A percentile compares a stretch with the other conserved stretches of the same genome.
Evolutionary conservation across 768 basidiomycete genomes (phyloP).

Genomic region (Panellus pusillus): DNA sequence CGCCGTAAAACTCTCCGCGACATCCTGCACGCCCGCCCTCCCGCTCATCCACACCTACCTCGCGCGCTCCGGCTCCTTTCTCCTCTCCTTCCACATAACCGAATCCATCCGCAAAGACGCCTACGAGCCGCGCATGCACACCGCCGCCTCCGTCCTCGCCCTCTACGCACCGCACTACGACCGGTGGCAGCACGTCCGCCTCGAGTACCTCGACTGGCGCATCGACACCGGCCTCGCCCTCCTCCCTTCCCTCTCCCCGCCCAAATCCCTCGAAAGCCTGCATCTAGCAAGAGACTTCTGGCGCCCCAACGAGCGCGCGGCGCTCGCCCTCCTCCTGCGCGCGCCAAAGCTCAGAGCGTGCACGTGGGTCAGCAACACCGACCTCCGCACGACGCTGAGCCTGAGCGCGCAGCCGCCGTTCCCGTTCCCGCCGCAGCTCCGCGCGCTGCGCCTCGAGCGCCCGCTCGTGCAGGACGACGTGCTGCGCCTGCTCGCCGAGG

Average conservation of each 20-base stretch:
- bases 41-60: slow-evolving; percentile 26
- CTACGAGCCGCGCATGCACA: slow-evolving; percentile 5
- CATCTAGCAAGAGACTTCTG: slow-evolving; percentile 25
- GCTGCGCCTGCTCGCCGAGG: slow-evolving; percentile 23
- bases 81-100: slow-evolving; percentile 27
- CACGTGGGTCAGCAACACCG: slow-evolving; percentile 24
- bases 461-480: slow-evolving; percentile 23
- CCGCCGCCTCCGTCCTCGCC: slow-evolving; percentile 22
- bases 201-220: slow-evolving; percentile 26
- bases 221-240: slow-evolving; percentile 20
- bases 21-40: slow-evolving; percentile 12
- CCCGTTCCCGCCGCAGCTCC: slow-evolving; percentile 28
- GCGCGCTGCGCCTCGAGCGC: slow-evolving; percentile 25
- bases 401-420: too few species aligned
- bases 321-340: slow-evolving; percentile 24
- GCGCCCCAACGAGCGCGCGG: slow-evolving; percentile 13
- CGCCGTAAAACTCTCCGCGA: slow-evolving; percentile 13
- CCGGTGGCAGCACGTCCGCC: slow-evolving; percentile 27
- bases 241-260: slow-evolving; percentile 18
- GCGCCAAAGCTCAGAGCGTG: slow-evolving; percentile 28
- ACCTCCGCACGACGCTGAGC: slow-evolving; percentile 15
- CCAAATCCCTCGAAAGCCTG: slow-evolving; percentile 27
- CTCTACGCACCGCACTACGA: slow-evolving; percentile 27
- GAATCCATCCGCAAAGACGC: slow-evolving; percentile 16
- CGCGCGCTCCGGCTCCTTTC: slow-evolving; percentile 26